Percentiles rank a stretch among this genome's conserved stretches.
Evolutionary conservation across 1,284 basidiomycete genomes (phyloP).

Genomic region (Tilletia horrida): DNA sequence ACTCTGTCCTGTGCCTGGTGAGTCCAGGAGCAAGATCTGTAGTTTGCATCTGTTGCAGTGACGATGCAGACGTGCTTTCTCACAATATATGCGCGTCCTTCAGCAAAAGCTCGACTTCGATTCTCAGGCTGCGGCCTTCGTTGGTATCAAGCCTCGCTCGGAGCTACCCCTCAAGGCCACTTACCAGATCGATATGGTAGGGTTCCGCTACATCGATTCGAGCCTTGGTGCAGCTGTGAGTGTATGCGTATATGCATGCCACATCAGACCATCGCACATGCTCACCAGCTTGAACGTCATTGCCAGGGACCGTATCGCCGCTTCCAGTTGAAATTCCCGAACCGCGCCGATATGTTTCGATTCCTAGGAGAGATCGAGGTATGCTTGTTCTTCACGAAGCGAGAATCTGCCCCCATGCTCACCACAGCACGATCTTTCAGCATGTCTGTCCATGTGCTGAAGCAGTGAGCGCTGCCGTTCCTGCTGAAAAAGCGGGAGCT

Average conservation of each 20-base stretch:
- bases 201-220: constrained; percentile 5
- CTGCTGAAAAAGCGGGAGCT: too few relatives aligned
- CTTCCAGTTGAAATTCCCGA: constrained; percentile 16
- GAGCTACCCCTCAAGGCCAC: constrained; percentile 10
- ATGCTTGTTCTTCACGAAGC: not conserved
- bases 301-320: constrained; percentile 4
- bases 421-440: not conserved
- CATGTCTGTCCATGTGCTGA: constrained; percentile 14
- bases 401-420: not conserved
- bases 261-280: not conserved
- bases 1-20: not conserved
- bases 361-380: constrained; percentile 15
- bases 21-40: not conserved
- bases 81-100: not conserved
- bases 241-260: not conserved
- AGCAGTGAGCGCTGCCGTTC: not conserved
- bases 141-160: not conserved
- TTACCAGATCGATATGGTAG: constrained; percentile 11
- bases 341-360: constrained; percentile 7
- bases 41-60: too few relatives aligned
- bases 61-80: not conserved
- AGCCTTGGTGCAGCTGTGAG: not conserved
- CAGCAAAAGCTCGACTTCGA: constrained; percentile 18
- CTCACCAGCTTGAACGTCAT: not conserved
- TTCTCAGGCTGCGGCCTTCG: not conserved